A percentile compares a stretch with the other conserved stretches of the same genome.
phyloP scores from a whole-genome alignment of 73 alveolate species.

The Paramecium primaurelia region DNA sequence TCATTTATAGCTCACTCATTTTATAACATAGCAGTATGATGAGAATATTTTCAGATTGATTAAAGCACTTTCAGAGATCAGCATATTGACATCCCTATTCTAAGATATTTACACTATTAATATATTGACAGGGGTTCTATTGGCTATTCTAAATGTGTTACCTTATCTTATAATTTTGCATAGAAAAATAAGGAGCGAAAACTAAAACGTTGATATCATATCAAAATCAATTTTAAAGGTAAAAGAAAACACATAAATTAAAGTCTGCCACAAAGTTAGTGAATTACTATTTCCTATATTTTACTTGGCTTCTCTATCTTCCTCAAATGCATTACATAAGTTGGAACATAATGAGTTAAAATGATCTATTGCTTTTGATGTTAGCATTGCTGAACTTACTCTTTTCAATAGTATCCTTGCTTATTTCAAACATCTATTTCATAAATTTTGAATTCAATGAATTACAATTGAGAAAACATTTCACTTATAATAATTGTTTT shows the following conservation, averaged over 20 bases:
- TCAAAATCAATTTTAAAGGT: conserved; percentile 1
- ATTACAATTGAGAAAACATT: background rate
- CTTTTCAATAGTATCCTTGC: background rate
- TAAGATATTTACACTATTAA: background rate
- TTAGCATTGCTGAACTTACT: background rate
- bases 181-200: background rate
- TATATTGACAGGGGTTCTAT: background rate
- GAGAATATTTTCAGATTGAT: background rate
- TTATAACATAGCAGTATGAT: background rate
- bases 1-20: background rate
- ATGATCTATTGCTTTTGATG: background rate
- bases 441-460: conserved; percentile 37
- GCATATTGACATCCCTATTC: background rate
- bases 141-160: background rate
- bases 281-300: background rate
- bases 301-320: conserved; percentile 4
- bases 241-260: background rate
- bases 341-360: background rate
- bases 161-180: background rate
- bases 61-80: background rate
- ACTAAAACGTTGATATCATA: background rate
- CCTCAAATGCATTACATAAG: background rate
- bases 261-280: background rate
- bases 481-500: background rate
- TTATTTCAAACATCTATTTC: background rate